Conservation (phyloP, 1,284 basidiomycete species). For the Ganoderma sinense region DNA sequence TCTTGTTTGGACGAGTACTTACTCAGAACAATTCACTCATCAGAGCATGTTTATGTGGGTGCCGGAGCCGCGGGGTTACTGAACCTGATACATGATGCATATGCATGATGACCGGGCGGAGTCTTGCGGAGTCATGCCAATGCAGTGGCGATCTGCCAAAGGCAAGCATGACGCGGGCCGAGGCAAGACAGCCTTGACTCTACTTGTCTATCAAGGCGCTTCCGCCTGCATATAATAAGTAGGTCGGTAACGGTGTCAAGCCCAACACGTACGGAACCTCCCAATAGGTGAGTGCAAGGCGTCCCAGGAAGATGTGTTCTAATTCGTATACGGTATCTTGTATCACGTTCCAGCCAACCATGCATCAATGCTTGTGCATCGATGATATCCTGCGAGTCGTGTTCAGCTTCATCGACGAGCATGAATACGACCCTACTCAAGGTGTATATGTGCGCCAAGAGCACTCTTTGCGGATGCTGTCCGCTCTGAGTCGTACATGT, state of each 20-base stretch:
- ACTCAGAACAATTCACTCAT: background rate
- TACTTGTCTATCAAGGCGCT: background rate
- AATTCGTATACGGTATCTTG: background rate
- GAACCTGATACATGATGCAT: too few relatives aligned
- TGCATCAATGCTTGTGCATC: constrained; percentile 9
- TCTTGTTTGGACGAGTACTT: too few relatives aligned
- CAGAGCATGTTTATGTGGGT: too few relatives aligned
- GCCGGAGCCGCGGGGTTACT: too few relatives aligned
- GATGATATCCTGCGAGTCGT: background rate
- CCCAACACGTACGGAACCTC: background rate
- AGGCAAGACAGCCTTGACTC: background rate
- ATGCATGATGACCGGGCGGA: background rate
- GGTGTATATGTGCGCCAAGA: background rate
- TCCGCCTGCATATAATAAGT: background rate
- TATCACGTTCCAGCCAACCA: background rate
- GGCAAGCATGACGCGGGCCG: background rate
- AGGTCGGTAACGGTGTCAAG: background rate
- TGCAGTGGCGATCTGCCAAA: background rate
- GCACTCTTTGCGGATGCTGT: constrained; percentile 45
- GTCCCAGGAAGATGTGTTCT: background rate
- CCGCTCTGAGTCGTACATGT: constrained; percentile 73
- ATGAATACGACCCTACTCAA: background rate
- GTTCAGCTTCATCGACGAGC: constrained; percentile 1
- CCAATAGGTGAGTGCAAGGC: background rate
- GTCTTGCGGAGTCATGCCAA: background rate